A percentile compares a stretch with the other conserved stretches of the same genome.
Conservation (phyloP, 2,329 filamentous ascomycete species). For the Alternaria solani region DNA sequence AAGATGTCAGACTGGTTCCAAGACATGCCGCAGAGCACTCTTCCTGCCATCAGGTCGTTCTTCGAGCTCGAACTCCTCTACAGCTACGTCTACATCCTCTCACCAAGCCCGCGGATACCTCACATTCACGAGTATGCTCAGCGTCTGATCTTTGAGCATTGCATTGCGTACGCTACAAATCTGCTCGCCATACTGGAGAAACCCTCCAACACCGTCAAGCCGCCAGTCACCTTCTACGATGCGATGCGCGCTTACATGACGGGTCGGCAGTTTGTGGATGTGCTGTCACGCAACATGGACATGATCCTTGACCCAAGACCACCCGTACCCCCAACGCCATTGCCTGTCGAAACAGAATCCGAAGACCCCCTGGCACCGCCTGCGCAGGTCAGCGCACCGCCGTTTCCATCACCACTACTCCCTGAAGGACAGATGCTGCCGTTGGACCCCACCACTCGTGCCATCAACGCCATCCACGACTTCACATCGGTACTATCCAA, state of each 20-base stretch:
- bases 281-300: conserved; percentile 64
- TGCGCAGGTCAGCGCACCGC: conserved; percentile 36
- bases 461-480: conserved; percentile 58
- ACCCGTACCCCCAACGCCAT: conserved; percentile 50
- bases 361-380: conserved; percentile 51
- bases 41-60: conserved; percentile 72
- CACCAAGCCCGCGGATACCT: conserved; percentile 77
- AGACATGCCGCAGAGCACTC: conserved; percentile 71
- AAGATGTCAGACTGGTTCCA: conserved; percentile 84
- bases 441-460: conserved; percentile 48
- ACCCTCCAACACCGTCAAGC: conserved; percentile 63
- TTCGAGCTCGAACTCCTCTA: conserved; percentile 91
- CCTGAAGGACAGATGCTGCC: conserved; percentile 37
- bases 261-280: conserved; percentile 64
- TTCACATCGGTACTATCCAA: conserved; percentile 56
- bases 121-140: conserved; percentile 78
- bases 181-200: conserved; percentile 70
- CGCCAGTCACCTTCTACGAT: conserved; percentile 86
- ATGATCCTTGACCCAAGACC: conserved; percentile 52
- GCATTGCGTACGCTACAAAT: conserved; percentile 79
- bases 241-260: conserved; percentile 82
- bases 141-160: conserved; percentile 84
- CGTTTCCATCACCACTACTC: conserved; percentile 43
- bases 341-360: conserved; percentile 32
- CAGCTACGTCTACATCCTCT: conserved; percentile 88